Evolutionary conservation across 1,284 basidiomycete genomes (phyloP), one percentile per base, ranked within the genome.

Genomic region (Trametes hirsuta): DNA sequence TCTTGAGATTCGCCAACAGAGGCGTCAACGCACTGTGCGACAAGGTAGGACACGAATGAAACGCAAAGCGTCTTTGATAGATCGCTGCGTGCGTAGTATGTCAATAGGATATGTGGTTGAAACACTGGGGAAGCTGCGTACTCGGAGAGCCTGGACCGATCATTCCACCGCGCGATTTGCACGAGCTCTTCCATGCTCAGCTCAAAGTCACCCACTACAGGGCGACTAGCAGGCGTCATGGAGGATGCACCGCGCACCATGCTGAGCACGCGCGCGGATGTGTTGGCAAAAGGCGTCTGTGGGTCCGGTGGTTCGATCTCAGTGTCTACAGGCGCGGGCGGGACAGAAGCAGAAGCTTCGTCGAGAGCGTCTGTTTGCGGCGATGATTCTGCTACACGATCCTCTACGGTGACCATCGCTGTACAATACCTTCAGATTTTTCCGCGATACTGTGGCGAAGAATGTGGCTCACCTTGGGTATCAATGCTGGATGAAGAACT

Each of bases 131-230:
- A 4, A 14, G 30, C 35, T 15, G 49, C 64, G 5, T 44, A 63
- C 64, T 41, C 52, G 10, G 44, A 34, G 4, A 15, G 10, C 14
- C 11, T 45, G 37, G 44, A 45, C 18, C 64, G 55, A 4, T 46
- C 35, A 2, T 50, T 59, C 64, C 64, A 66, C 11, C 59, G 50
- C 6, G 53, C 39, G 22, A 66, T 40, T 24, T 66, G 55, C 11
- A 40, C 36, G 15, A 58, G 47, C 37, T 63, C 61, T 1, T 63
- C 64, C 2, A 39, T 53, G 15, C 45, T 56, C n/a, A 66, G 54
- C 22, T 56, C 54, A 21, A 66, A 66, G 5, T 53, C 48, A 6
- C 63, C 25, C n/a, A 59, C 34, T 0, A 61, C 53, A 0, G 64
- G 61, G 6, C 22, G 21, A 12, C 22, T 44, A 12, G 61, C 50